Base-by-base conservation (phyloP, 1,284 basidiomycete species). In the Cryptococcus hybrid region DNA sequence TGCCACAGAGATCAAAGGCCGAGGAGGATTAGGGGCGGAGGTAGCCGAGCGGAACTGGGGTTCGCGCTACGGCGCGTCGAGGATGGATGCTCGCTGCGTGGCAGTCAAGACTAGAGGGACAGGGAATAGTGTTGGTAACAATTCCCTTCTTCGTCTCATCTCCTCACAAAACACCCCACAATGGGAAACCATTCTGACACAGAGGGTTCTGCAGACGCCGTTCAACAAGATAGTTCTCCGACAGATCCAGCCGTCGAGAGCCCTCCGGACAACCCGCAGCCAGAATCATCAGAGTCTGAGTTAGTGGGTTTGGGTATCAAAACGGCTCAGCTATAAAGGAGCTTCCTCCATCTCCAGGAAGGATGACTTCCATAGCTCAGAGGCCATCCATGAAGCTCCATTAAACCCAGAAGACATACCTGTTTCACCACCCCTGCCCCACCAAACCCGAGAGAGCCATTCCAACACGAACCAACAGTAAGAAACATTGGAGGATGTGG, bases 401-500 rank as follows among this genome's bases (percentile, higher is more conserved):
- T 12, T 56, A 7, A 50, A 45, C 39, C 45, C 50, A 34, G 40
- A 47, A 13, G 52, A 56, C 38, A 55, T 55, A 5, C 47, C 51
- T 7, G 47, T 47, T 8, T 54, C 55, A 36, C 55, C 60, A 11
- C 60, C 63, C 8, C 64, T 61, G 39, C 61, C 55, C 64, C 64
- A 5, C 61, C 61, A 4, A 66, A 42, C 52, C 61, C 2, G 50
- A 39, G 13, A 36, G 52, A 50, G 58, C 37, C 12, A 53, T 58
- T 3, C 56, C 53, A 7, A 48, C 48, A 9, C 36, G 34, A 1
- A 61, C 50, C n/a, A 55, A 55, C 12, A 56, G 62, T 42, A 60
- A 53, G n/a, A 24, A 24, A 59, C 58, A 11, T 45, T 68, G 49
- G 58, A 71, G 42, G 65, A 69, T 37, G 61, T 69, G 9, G 62